phyloP scores from a whole-genome alignment of 2,329 filamentous ascomycete genomes.

The Aspergillus sp. region DNA sequence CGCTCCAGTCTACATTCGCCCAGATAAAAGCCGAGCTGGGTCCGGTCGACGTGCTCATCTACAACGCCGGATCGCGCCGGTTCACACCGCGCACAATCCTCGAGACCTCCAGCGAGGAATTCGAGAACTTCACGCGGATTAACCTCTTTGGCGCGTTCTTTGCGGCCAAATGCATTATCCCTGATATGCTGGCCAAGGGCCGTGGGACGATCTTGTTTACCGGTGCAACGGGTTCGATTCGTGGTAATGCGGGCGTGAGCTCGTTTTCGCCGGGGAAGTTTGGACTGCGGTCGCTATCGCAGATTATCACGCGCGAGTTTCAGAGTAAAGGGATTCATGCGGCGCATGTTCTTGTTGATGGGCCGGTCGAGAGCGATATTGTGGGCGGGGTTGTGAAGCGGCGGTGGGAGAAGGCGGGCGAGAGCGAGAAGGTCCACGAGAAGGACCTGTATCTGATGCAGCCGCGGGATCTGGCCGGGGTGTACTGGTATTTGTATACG shows the following conservation, averaged over 20 bases:
- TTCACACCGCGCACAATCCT: constrained; percentile 15
- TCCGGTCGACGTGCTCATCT: constrained; percentile 14
- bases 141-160: constrained; percentile 18
- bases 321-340: constrained; percentile 14
- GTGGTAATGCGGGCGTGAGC: constrained; percentile 15
- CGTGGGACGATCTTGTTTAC: constrained; percentile 16
- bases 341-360: constrained; percentile 18
- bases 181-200: constrained; percentile 13
- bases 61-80: constrained; percentile 18
- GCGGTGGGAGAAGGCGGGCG: constrained; percentile 16
- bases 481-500: constrained; percentile 18
- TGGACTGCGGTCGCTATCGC: constrained; percentile 14
- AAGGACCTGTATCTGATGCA: constrained; percentile 20
- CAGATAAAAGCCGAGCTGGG: constrained; percentile 15
- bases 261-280: constrained; percentile 19
- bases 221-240: constrained; percentile 16
- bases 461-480: constrained; percentile 14
- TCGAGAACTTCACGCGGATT: constrained; percentile 16
- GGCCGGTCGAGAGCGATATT: constrained; percentile 18
- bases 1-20: constrained; percentile 8
- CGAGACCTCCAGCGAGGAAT: constrained; percentile 14
- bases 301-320: constrained; percentile 18
- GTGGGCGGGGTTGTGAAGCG: constrained; percentile 10
- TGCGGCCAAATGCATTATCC: constrained; percentile 12
- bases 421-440: constrained; percentile 9